These are phyloP conservation scores for Globisporangium ultimum DNA, from an alignment of 352 stramenopile species.

Conservation along the genomic window DNA sequence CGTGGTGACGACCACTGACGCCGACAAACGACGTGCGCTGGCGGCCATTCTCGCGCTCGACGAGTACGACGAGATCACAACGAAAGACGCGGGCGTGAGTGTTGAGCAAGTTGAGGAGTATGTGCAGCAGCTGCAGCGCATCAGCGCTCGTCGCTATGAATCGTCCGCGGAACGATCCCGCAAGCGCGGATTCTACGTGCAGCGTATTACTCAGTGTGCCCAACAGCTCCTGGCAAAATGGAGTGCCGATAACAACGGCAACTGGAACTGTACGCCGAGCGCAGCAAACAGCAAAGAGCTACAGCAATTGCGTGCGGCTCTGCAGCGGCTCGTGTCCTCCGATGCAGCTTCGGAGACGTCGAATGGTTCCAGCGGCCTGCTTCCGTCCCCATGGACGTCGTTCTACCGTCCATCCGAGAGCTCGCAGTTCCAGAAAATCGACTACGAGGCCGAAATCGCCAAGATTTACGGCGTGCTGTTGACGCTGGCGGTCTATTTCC, in stretches of 20 bases:
- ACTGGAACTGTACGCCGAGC: slow-evolving; percentile 32
- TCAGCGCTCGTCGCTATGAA: slow-evolving; percentile 45
- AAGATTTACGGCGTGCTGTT: slow-evolving; percentile 46
- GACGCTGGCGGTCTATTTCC: slow-evolving; percentile 49
- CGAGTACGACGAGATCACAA: slow-evolving; percentile 12
- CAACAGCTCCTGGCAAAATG: slow-evolving; percentile 13
- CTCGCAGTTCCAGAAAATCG: slow-evolving; percentile 23
- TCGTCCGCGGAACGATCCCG: slow-evolving; percentile 18
- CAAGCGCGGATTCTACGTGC: slow-evolving; percentile 38
- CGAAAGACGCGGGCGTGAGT: slow-evolving; percentile 1
- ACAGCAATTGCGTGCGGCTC: slow-evolving; percentile 29
- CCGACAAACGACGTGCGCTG: slow-evolving; percentile 20
- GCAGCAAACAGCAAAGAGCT: slow-evolving; percentile 23
- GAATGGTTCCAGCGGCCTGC: background rate
- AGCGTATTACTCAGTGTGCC: slow-evolving; percentile 19
- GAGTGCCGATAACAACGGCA: slow-evolving; percentile 14
- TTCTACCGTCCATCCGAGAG: slow-evolving; percentile 49
- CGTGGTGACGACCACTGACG: slow-evolving; percentile 23
- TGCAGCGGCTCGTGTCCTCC: slow-evolving; percentile 41
- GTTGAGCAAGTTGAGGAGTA: slow-evolving; percentile 19
- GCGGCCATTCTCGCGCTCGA: slow-evolving; percentile 40
- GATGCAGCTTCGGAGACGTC: slow-evolving; percentile 18
- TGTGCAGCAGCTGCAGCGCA: slow-evolving; percentile 27
- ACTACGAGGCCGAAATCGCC: slow-evolving; percentile 42
- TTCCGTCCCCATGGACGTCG: slow-evolving; percentile 37